Base-by-base conservation (phyloP, 2,329 filamentous ascomycete genomes). In the Macrophomina pseudophaseolina region DNA sequence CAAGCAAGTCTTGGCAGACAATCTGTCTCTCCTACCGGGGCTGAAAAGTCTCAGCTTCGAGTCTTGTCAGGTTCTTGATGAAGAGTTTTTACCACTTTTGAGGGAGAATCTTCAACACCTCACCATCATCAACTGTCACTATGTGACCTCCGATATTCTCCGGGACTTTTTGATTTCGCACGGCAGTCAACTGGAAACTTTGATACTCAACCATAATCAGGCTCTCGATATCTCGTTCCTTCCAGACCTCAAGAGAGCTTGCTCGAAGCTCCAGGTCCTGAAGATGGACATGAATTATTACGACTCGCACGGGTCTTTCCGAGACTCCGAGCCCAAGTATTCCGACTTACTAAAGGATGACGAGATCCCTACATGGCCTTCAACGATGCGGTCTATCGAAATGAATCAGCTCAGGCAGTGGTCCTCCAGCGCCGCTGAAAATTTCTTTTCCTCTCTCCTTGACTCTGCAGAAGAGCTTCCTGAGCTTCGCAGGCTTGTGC, bases 231-330 rank as follows among this genome's bases (percentile, higher is more conserved):
- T 97, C 48, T 87, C 85, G 0, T 97, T 97, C 72, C 82, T 95
- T 6, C 85, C 88, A 0, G 78, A 84, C 32, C 79, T 98, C 53
- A 88, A 86, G 18, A 76, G 80, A 4, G 84, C 86, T 1, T 97
- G 93, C 73, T 92, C 92, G 0, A 83, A 84, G 3, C 83, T 98
- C 5, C 83, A 90, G 72, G 84, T 86, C 30, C 82, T 98, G 46
- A 86, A 85, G 58, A 90, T 97, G 84, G 92, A 97, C 71, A 81
- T 96, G 62, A 89, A 88, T 14, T 95, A 93, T 73, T 94, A 88
- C 78, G 90, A 89, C 69, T 86, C 88, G 48, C 87, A 92, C 67
- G 82, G 85, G 63, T 86, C 85, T 56, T 87, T 89, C 70, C 87
- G 87, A 58, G 91, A 95, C 72, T 88, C 89, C 1, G 88, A 92